Base-by-base conservation (phyloP, 352 stramenopile genomes). In the Phytophthora agathidicida region DNA sequence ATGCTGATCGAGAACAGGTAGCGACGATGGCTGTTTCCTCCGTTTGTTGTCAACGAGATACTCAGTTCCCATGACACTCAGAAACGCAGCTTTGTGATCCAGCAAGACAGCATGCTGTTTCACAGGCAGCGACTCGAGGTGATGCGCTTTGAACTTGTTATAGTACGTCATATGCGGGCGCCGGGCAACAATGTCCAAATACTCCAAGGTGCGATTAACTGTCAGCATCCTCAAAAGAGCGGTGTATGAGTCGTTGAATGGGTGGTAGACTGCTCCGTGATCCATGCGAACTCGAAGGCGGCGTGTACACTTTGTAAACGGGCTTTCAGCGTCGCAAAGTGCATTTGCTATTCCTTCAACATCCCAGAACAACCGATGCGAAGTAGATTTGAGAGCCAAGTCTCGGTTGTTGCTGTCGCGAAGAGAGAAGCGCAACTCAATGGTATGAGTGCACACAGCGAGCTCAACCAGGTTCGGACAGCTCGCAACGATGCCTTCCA, bases 211-310 rank as follows among this genome's bases (percentile, higher is more conserved):
- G n/a, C 27, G 42, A 31, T 71, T 71, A 31, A 42, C 26, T 26
- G 55, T 27, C 2, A 71, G 44, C 44, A 67, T 56, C 4, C 16
- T 54, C 20, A 59, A 33, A 6, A 71, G 11, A 13, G 43, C 47
- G 24, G 24, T 30, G 16, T 54, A 67, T 14, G 38, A 63, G 11
- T 56, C 31, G 2, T 59, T 33, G n/a, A 35, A 52, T 35, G 24
- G 39, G 14, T 46, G 48, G n/a, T n/a, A 37, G 0, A 47, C 6
- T 9, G 24, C 23, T 9, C 30, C 47, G 13, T 54, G 30, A 37
- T 53, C 48, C 49, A 63, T 36, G 9, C 62, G 56, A 68, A 67
- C 62, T 33, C 62, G 56, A 24, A 71, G 22, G 10, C 49, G 43
- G 53, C 38, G 42, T 5, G 35, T 23, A 33, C 49, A 71, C n/a